Base-by-base conservation (phyloP, 1,284 basidiomycete species). In the Sporisorium sorghi region DNA sequence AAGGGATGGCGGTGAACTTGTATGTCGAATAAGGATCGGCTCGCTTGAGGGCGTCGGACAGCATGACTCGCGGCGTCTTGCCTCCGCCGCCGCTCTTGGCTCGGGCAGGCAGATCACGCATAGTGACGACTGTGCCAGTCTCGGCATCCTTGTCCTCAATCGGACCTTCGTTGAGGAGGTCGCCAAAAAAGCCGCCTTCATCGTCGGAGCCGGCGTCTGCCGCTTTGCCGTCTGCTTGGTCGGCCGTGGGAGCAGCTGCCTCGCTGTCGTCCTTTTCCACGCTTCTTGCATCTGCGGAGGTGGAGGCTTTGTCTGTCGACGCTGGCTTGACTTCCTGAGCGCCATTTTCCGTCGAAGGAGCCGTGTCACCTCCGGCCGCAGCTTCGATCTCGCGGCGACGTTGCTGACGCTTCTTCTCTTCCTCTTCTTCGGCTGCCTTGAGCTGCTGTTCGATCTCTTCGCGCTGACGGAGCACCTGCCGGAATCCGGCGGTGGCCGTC, bases 161-260 rank as follows among this genome's bases (percentile, higher is more conserved):
- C 92, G 87, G 14, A 88, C 85, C 90, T 58, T 89, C 89, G 48
- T 97, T 92, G 39, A 98, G 87, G 67, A 96, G 86, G 51, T 89
- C 91, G 15, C 88, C 88, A 71, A 97, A 89, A 48, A 97, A 82
- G 9, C 91, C 92, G 8, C 87, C 89, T 24, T 87, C 86, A 33
- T 57, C 52, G 28, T 69, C 73, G 8, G 73, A 71, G 42, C 35
- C 58, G 10, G 35, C 53, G 7, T 60, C 54, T 11, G 49, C 17
- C 0, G 32, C 24, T 3, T 63, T 48, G n/a, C 54, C 51, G 9
- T 44, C 47, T 17, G 39, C 56, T 9, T 44, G 63, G 23, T 43
- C 50, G 17, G n/a, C 35, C 23, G n/a, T 19, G 19, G 28, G 46
- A 23, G 21, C 15, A 6, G 19, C 10, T 10, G 48, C 11, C 26